phyloP scores from a whole-genome alignment of 495 filamentous ascomycete genomes.

The Pyrenula aspistea region DNA sequence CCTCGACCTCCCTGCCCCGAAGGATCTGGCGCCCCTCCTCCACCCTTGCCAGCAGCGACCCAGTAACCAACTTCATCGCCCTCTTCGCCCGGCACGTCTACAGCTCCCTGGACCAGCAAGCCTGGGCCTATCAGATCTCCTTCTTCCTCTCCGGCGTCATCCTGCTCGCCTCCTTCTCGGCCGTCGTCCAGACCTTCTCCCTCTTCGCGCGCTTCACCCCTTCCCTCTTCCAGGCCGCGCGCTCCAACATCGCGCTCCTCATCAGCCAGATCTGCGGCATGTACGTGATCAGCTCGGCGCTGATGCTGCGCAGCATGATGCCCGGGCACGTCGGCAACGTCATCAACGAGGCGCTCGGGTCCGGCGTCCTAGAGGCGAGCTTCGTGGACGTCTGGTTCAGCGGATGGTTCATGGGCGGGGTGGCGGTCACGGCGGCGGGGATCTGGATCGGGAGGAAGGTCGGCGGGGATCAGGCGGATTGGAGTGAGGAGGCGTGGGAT shows the following conservation, averaged over 20 bases:
- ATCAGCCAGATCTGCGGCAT: constrained; percentile 66
- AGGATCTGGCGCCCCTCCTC: constrained; percentile 9
- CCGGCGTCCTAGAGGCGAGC: constrained; percentile 48
- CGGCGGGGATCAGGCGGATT: constrained; percentile 23
- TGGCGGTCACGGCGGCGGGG: constrained; percentile 46
- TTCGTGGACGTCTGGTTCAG: constrained; percentile 88
- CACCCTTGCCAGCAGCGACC: constrained; percentile 58
- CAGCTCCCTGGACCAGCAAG: constrained; percentile 29
- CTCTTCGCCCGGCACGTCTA: constrained; percentile 15
- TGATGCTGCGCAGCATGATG: constrained; percentile 61
- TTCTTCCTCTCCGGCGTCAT: constrained; percentile 70
- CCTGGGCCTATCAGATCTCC: constrained; percentile 67
- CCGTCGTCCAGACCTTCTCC: constrained; percentile 62
- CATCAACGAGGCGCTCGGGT: constrained; percentile 58
- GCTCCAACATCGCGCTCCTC: constrained; percentile 59
- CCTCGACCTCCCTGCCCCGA: constrained; percentile 25
- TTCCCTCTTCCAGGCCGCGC: constrained; percentile 40
- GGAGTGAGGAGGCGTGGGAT: constrained; percentile 49
- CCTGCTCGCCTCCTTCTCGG: constrained; percentile 61
- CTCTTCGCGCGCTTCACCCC: constrained; percentile 62
- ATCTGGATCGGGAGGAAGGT: constrained; percentile 58
- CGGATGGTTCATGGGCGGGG: constrained; percentile 60
- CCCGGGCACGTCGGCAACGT: constrained; percentile 58
- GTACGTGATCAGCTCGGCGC: constrained; percentile 64
- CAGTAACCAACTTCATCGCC: constrained; percentile 52